Evolutionary conservation across 2,329 filamentous ascomycete genomes (phyloP).

Genomic region (Taxawa tesnikishii): DNA sequence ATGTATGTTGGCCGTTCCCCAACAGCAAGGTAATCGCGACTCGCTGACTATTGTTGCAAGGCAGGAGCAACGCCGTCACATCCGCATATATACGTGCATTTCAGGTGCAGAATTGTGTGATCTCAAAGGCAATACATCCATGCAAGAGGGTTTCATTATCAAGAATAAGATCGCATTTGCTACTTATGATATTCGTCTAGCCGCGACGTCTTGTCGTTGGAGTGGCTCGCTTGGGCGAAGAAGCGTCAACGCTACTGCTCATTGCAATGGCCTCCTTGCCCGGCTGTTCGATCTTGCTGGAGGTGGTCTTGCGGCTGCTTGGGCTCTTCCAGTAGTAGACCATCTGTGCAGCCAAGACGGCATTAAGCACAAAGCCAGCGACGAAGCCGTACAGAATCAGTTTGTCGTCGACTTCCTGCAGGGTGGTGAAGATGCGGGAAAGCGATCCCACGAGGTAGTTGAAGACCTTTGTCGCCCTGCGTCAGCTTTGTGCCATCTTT

Average conservation of each 20-base stretch:
- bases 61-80: too few species aligned
- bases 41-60: too few species aligned
- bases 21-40: too few species aligned
- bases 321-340: constrained; percentile 84
- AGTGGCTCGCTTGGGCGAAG: constrained; percentile 33
- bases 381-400: constrained; percentile 92
- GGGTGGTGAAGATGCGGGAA: constrained; percentile 90
- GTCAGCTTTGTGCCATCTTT: constrained; percentile 2
- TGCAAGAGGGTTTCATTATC: too few species aligned
- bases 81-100: too few species aligned
- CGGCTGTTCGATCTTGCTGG: constrained; percentile 26
- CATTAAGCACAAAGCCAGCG: constrained; percentile 81
- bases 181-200: constrained; percentile 14
- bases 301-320: constrained; percentile 22
- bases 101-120: too few species aligned
- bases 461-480: constrained; percentile 87
- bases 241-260: constrained; percentile 18
- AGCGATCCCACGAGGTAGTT: constrained; percentile 92
- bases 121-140: too few species aligned
- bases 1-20: too few species aligned
- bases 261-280: constrained; percentile 19
- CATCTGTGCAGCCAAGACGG: constrained; percentile 80
- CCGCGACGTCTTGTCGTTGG: constrained; percentile 45
- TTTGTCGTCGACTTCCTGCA: constrained; percentile 95
- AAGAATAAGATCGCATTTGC: too few species aligned